phyloP scores from a whole-genome alignment of 75 land plant genomes.

The Pinus albicaulis region DNA sequence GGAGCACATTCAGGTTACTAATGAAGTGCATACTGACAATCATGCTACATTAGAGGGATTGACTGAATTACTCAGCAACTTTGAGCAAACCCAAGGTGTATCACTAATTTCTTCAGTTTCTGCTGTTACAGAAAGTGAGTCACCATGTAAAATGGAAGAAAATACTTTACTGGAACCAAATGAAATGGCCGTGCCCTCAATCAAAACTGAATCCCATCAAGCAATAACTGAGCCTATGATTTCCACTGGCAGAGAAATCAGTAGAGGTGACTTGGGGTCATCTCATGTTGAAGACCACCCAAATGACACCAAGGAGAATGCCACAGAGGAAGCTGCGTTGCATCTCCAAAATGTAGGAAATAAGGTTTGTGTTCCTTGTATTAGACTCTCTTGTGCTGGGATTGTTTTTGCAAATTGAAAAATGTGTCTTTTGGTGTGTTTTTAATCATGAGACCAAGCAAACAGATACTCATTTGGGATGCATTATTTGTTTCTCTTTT shows the following conservation, averaged over 20 bases:
- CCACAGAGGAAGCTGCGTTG: background rate
- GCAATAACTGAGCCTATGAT: background rate
- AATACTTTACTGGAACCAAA: background rate
- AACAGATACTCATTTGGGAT: background rate
- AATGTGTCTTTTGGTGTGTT: background rate
- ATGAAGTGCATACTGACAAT: background rate
- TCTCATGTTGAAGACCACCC: background rate
- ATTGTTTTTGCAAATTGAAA: background rate
- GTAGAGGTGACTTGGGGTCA: background rate
- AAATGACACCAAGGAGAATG: background rate
- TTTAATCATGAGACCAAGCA: background rate
- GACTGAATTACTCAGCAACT: background rate
- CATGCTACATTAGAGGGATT: background rate
- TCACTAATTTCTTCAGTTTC: background rate
- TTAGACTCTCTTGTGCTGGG: background rate
- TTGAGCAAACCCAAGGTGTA: background rate
- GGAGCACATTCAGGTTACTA: background rate
- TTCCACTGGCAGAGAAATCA: background rate
- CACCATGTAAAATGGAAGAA: background rate
- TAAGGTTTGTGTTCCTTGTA: background rate
- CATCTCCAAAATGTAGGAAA: constrained; percentile 4
- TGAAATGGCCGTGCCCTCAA: background rate
- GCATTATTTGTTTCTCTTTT: background rate
- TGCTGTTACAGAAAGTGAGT: background rate
- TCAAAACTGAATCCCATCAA: background rate